These are phyloP conservation scores for Poterioochromonas sp. DNA, from an alignment of 352 stramenopile genomes.

Conservation along the genomic window DNA sequence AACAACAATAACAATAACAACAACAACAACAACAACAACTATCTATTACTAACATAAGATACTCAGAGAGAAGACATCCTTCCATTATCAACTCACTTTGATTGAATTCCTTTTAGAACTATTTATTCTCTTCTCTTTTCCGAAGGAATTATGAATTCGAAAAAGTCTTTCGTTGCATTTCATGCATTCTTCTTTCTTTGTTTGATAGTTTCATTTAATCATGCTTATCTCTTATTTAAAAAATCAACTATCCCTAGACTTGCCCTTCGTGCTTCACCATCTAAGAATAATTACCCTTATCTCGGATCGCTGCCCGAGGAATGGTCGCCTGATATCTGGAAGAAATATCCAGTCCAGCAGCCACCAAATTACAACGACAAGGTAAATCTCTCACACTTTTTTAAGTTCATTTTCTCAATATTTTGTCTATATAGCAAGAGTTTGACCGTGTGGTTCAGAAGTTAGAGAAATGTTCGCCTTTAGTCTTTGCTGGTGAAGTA, in stretches of 20 bases:
- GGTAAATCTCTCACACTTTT: slow-evolving; percentile 51
- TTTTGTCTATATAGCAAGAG: slow-evolving; percentile 33
- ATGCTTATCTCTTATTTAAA: neutral
- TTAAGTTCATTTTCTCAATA: neutral
- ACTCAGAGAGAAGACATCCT: no score
- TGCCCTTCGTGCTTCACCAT: no score
- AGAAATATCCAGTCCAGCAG: slow-evolving; percentile 52
- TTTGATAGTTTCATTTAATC: neutral
- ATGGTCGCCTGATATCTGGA: slow-evolving; percentile 61
- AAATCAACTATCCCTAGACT: neutral
- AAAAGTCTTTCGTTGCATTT: neutral
- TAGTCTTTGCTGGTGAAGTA: slow-evolving; percentile 93
- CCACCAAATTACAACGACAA: slow-evolving; percentile 60
- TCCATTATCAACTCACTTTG: no score
- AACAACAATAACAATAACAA: neutral
- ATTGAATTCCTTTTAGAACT: no score
- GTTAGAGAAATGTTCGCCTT: slow-evolving; percentile 49
- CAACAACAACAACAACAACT: neutral
- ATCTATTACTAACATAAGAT: neutral
- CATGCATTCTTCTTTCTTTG: neutral
- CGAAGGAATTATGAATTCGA: no score
- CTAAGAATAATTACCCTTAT: no score
- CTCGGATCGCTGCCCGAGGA: no score
- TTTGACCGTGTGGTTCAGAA: slow-evolving; percentile 49
- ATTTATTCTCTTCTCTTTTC: no score